Evolutionary conservation across 768 basidiomycete species (phyloP).

Genomic region (Podaxis sp.): DNA sequence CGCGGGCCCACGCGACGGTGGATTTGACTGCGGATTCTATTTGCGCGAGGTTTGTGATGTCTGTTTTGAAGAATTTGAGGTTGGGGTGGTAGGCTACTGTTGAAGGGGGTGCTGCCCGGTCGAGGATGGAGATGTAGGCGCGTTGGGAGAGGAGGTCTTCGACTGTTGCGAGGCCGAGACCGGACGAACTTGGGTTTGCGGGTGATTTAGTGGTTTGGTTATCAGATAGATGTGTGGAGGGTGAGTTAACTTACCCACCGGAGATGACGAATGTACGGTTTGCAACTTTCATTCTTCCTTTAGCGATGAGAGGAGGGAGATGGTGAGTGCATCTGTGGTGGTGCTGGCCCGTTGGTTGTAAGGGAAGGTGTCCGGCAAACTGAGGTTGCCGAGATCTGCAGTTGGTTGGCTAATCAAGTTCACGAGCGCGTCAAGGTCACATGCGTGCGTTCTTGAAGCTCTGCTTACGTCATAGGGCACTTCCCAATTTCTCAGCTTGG

Average conservation of each 20-base stretch:
- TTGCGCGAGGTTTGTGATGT: conserved; percentile 36
- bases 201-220: not conserved
- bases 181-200: conserved; percentile 42
- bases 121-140: conserved; percentile 52
- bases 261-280: conserved; percentile 56
- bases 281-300: conserved; percentile 41
- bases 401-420: conserved; percentile 22
- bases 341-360: not conserved
- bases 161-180: conserved; percentile 54
- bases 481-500: not conserved
- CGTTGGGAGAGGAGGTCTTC: conserved; percentile 39
- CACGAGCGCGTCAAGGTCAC: conserved; percentile 8
- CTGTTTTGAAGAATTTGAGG: conserved; percentile 39
- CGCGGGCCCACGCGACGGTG: conserved; percentile 38
- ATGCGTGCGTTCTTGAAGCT: not conserved
- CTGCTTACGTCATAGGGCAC: conserved; percentile 20
- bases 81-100: conserved; percentile 21
- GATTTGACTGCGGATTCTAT: conserved; percentile 37
- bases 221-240: not conserved
- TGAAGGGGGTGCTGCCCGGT: conserved; percentile 39
- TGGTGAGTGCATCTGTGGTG: not conserved
- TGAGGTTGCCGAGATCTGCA: not conserved
- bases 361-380: not conserved
- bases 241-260: conserved; percentile 42
- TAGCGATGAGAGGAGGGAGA: not conserved